phyloP scores from a whole-genome alignment of 495 filamentous ascomycete species.

The Neurospora pannonica region DNA sequence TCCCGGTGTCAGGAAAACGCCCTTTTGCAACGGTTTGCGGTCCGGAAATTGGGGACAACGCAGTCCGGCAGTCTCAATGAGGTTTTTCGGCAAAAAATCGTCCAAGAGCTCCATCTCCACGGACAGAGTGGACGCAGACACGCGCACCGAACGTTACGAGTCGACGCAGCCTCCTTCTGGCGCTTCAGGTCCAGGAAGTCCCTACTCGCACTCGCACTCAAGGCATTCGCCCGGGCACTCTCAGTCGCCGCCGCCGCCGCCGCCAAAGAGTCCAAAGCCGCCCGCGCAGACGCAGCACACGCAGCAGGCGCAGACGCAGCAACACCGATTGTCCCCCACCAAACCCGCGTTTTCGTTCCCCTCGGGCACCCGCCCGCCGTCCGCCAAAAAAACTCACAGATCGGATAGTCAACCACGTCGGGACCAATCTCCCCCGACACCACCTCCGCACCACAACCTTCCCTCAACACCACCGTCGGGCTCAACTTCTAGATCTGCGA shows the following conservation, averaged over 20 bases:
- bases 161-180: slow-evolving; percentile 15
- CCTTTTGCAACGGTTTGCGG: not conserved
- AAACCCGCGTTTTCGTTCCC: not conserved
- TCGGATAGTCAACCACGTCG: not conserved
- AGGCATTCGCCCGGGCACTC: slow-evolving; percentile 17
- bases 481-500: not conserved
- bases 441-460: not conserved
- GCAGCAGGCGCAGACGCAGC: slow-evolving; percentile 13
- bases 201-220: slow-evolving; percentile 6
- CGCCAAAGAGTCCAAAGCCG: slow-evolving; percentile 21
- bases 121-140: slow-evolving; percentile 37
- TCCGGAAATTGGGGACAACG: not conserved
- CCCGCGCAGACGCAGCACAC: slow-evolving; percentile 1
- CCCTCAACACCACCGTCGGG: not conserved
- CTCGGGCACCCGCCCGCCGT: not conserved
- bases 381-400: not conserved
- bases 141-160: slow-evolving; percentile 17
- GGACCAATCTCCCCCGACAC: not conserved
- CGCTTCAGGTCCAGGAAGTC: slow-evolving; percentile 13
- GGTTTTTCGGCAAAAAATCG: slow-evolving; percentile 46
- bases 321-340: slow-evolving; percentile 5
- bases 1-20: not conserved
- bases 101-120: slow-evolving; percentile 39
- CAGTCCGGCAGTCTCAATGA: slow-evolving; percentile 31
- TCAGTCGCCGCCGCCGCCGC: slow-evolving; percentile 13